These are phyloP conservation scores for Arctium minus DNA, from an alignment of 129 eudicot genomes.

Conservation along the genomic window DNA sequence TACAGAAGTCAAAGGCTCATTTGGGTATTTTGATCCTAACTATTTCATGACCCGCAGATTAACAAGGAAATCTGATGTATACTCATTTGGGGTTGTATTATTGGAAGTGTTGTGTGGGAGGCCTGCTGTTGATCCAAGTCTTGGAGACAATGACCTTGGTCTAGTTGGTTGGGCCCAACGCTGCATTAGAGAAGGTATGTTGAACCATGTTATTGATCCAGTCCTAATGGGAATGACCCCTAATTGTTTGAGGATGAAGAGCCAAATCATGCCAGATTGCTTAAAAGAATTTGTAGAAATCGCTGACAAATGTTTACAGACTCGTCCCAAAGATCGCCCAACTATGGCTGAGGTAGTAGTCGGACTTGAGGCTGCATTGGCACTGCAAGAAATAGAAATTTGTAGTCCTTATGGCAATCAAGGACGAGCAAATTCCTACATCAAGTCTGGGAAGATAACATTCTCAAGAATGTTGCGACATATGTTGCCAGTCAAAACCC, in stretches of 20 bases:
- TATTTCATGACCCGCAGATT: constrained; percentile 40
- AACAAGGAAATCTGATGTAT: constrained; percentile 51
- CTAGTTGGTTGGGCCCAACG: constrained; percentile 39
- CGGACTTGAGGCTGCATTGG: constrained; percentile 43
- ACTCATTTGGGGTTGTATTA: constrained; percentile 50
- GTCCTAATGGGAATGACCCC: constrained; percentile 19
- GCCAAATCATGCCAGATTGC: constrained; percentile 31
- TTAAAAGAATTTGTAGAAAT: constrained; percentile 27
- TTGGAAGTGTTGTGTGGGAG: constrained; percentile 54
- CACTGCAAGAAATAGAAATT: constrained; percentile 20
- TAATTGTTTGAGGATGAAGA: constrained; percentile 15
- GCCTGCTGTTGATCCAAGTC: constrained; percentile 47
- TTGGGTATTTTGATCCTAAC: constrained; percentile 51
- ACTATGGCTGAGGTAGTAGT: constrained; percentile 60
- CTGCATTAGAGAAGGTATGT: constrained; percentile 27
- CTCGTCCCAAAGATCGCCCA: constrained; percentile 41
- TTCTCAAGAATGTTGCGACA: constrained; percentile 20
- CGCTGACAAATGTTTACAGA: constrained; percentile 38
- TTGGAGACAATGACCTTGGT: constrained; percentile 35
- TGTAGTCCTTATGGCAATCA: neutral
- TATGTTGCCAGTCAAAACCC: constrained; percentile 8
- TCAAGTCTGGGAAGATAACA: constrained; percentile 18
- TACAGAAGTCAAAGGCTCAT: constrained; percentile 48
- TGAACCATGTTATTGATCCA: constrained; percentile 35
- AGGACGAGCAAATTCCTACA: neutral